Evolutionary conservation across 1,284 basidiomycete genomes (phyloP), one percentile per base, ranked within the genome.

Genomic region (Puccinia polysora): DNA sequence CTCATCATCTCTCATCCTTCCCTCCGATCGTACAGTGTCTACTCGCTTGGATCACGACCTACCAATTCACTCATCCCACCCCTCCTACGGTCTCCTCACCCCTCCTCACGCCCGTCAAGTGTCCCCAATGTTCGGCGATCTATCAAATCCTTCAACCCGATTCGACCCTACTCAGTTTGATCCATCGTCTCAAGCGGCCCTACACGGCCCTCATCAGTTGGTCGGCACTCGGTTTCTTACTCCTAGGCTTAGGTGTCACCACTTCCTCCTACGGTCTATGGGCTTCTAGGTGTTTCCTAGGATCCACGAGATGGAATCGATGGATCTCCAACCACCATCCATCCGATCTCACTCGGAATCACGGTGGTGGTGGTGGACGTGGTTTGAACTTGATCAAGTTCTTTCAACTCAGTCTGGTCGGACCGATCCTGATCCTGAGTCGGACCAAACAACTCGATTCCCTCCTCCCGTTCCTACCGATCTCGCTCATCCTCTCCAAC

Each of bases 31-130:
- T 52, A 45, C n/a, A 71, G 69, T 71, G 69, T 55, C 36, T 71
- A 28, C 50, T 71, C 10, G 55, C 69, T n/a, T 71, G 69, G 69
- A 63, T 71, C 15, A 64, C 69, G 23, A 63, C 69, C 36, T 71
- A 70, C 47, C 69, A 71, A 56, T 32, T 70, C 25, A 62, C 58
- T 56, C 69, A 64, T 23, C 40, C 58, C 18, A 32, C 69, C 12
- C 40, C 69, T 25, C 34, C 58, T 30, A 49, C 67, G 38, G 28
- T 70, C 3, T 50, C 69, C 34, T 63, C 69, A 3, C 69, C 58
- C 25, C 59, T 71, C 15, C 63, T 49, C 14, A 71, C 59, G 5
- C 69, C 59, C 36, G 69, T 63, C 25, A 53, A 38, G 34, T 64
- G 58, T 64, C 69, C 59, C 6, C 69, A 71, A 52, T 71, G 58